phyloP scores from a whole-genome alignment of 1,284 basidiomycete genomes.

The Amylostereum chailletii region DNA sequence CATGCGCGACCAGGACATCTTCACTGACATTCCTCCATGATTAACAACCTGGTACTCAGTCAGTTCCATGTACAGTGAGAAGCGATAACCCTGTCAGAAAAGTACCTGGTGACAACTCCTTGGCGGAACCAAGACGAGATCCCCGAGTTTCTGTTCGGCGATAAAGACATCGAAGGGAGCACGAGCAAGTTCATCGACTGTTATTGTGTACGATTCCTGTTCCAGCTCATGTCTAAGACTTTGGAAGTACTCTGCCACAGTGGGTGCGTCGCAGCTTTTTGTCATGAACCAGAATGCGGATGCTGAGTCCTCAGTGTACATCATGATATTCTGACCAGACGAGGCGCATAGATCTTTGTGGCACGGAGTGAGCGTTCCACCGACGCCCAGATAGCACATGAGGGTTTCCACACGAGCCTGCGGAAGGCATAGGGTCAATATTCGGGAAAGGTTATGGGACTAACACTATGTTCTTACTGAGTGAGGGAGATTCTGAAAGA shows the following conservation, averaged over 20 bases:
- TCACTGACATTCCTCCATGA: slow-evolving; percentile 64
- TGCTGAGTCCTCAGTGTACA: slow-evolving; percentile 56
- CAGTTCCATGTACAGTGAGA: no score
- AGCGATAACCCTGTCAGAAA: no score
- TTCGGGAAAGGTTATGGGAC: background rate
- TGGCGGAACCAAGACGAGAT: slow-evolving; percentile 71
- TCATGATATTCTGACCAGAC: slow-evolving; percentile 76
- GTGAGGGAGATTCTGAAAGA: slow-evolving; percentile 43
- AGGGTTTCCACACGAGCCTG: slow-evolving; percentile 59
- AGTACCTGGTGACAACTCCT: slow-evolving; percentile 44
- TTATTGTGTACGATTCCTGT: slow-evolving; percentile 56
- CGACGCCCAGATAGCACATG: slow-evolving; percentile 73
- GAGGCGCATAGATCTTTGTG: slow-evolving; percentile 78
- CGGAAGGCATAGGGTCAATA: background rate
- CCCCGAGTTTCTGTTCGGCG: slow-evolving; percentile 60
- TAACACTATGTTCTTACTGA: slow-evolving; percentile 24
- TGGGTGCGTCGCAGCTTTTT: slow-evolving; percentile 38
- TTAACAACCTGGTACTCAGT: slow-evolving; percentile 65
- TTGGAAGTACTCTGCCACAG: slow-evolving; percentile 51
- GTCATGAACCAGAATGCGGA: slow-evolving; percentile 83
- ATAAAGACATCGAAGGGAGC: slow-evolving; percentile 64
- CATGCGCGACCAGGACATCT: slow-evolving; percentile 78
- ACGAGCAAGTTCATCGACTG: slow-evolving; percentile 49
- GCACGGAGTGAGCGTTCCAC: slow-evolving; percentile 66
- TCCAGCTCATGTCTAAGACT: slow-evolving; percentile 54